phyloP scores from a whole-genome alignment of 805 yeast species.

The Zygotorulaspora sp. region DNA sequence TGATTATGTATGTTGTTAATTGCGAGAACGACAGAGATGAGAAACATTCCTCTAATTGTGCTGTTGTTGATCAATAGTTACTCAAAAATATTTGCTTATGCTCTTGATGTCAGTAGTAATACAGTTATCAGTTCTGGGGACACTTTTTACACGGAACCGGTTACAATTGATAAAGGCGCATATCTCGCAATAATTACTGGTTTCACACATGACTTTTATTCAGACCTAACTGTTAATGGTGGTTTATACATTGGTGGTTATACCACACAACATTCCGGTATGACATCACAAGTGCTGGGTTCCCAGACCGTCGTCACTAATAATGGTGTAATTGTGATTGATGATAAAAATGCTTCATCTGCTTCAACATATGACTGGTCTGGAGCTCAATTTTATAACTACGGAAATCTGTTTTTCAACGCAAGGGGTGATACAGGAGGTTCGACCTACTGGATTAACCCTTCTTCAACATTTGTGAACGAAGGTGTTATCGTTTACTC shows the following conservation, averaged over 20 bases:
- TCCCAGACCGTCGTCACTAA: slow-evolving; percentile 4
- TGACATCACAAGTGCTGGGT: slow-evolving; percentile 8
- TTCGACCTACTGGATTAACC: slow-evolving; percentile 6
- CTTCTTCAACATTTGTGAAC: slow-evolving; percentile 8
- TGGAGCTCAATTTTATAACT: slow-evolving; percentile 10
- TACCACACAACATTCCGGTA: slow-evolving; percentile 5
- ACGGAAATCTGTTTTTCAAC: slow-evolving; percentile 14
- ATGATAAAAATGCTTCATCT: slow-evolving; percentile 9
- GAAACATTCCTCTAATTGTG: too few species aligned
- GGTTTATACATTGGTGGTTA: slow-evolving; percentile 13
- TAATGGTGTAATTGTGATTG: slow-evolving; percentile 14
- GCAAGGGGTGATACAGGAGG: slow-evolving; percentile 7
- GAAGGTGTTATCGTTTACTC: slow-evolving; percentile 12
- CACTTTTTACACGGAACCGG: slow-evolving; percentile 4
- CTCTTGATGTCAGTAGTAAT: background rate
- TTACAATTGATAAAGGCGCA: slow-evolving; percentile 6
- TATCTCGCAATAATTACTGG: slow-evolving; percentile 15
- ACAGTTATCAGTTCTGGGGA: slow-evolving; percentile 1
- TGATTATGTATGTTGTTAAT: too few species aligned
- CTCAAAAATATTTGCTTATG: background rate
- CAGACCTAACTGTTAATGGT: slow-evolving; percentile 10
- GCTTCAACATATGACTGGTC: slow-evolving; percentile 9
- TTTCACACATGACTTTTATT: slow-evolving; percentile 4
- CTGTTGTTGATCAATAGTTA: too few species aligned
- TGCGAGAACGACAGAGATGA: too few species aligned